A percentile compares a stretch with the other conserved stretches of the same genome.
Conservation (phyloP, 305 asterid genomes). For the Caryopteris hybrid region DNA sequence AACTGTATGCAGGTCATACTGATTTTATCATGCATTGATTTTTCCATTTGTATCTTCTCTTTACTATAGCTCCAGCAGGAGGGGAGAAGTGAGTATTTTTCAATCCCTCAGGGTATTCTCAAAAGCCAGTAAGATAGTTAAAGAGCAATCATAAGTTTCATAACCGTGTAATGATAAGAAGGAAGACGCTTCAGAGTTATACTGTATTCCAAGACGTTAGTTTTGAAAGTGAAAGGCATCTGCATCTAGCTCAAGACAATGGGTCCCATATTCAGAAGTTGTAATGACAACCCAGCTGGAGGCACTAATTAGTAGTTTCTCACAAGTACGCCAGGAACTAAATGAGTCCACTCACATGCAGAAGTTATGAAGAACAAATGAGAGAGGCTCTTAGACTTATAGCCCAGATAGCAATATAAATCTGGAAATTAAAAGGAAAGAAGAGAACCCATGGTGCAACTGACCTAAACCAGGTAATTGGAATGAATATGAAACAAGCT, state of each 20-base stretch:
- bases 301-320: neutral
- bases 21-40: neutral
- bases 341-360: neutral
- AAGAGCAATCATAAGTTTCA: too few species aligned
- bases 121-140: neutral
- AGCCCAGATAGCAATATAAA: neutral
- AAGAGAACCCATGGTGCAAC: neutral
- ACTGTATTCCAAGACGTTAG: neutral
- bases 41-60: neutral
- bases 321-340: neutral
- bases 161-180: neutral
- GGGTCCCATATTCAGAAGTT: neutral
- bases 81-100: neutral
- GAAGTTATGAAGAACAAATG: neutral
- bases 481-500: slow-evolving; percentile 1
- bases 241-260: neutral
- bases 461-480: neutral
- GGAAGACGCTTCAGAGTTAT: neutral
- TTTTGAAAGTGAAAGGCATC: neutral
- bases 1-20: neutral
- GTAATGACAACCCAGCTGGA: neutral
- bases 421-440: neutral
- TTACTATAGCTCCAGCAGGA: neutral
- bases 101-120: neutral
- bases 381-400: too few species aligned